Base-by-base conservation (phyloP, 1,284 basidiomycete species). In the Malassezia dermatis region DNA sequence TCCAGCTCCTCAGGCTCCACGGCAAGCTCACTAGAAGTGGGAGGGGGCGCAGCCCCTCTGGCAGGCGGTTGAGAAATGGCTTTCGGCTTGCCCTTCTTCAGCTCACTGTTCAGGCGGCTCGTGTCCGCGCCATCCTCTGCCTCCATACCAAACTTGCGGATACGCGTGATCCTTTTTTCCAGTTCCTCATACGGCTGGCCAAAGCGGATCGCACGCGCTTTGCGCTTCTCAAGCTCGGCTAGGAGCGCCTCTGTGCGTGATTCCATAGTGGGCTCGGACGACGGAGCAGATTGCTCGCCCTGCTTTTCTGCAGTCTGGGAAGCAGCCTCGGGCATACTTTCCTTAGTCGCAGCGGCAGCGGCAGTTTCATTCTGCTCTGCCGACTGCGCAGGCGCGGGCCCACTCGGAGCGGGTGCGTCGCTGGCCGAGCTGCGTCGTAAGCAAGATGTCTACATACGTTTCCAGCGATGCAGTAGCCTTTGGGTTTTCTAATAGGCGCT, bases 141-240 rank as follows among this genome's bases (percentile, higher is more conserved):
- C 19, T 65, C 62, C n/a, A 72, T 34, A 3, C 70, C 70, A 48
- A 71, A 72, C 58, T 71, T 69, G 48, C 53, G 58, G 3, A 64
- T 59, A 11, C 70, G 57, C 51, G 66, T 60, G 3, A 73, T 55
- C 50, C 72, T 62, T 17, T 54, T 55, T 26, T 73, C 71, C 0
- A 59, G 54, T 23, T 73, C 69, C 12, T 59, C 64, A 5, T 61
- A 53, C 23, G 67, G 53, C 44, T 61, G 53, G 4, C 71, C 71
- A 32, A 70, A 73, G 32, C 66, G 65, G 34, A 63, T 55, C 0
- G 67, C 67, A 28, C 71, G 58, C 13, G 63, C 56, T 48, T 65
- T 67, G 21, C 71, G 67, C 55, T 67, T 72, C 48, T 68, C 62
- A 10, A 73, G 53, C 50, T 73, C 71, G 2, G 26, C 57, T 15